A percentile compares a stretch with the other conserved stretches of the same genome.
phyloP scores from a whole-genome alignment of 148 eudicot species.

The Arctostaphylos glauca region DNA sequence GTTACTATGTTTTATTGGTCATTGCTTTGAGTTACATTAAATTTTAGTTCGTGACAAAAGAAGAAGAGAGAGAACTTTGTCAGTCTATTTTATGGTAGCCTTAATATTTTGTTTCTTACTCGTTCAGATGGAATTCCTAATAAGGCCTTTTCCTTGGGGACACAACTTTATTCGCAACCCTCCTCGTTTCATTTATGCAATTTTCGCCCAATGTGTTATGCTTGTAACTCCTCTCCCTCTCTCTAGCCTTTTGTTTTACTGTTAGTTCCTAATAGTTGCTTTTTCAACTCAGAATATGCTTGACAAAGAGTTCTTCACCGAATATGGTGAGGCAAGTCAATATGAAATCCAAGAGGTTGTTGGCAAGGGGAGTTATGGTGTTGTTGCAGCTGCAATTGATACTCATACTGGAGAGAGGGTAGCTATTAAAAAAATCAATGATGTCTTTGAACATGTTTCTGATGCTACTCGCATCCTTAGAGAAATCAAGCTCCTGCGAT shows the following conservation, averaged over 20 bases:
- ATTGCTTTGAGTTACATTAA: background rate
- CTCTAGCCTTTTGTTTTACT: background rate
- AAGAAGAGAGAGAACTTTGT: background rate
- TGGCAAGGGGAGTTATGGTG: constrained; percentile 74
- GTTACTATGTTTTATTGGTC: background rate
- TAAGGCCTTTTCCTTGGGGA: background rate
- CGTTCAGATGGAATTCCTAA: background rate
- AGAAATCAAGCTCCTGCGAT: constrained; percentile 65
- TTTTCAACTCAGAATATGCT: constrained; percentile 42
- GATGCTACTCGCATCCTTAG: constrained; percentile 63
- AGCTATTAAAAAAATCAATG: constrained; percentile 57
- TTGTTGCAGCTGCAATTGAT: constrained; percentile 69
- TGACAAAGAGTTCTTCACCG: constrained; percentile 68
- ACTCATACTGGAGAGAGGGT: constrained; percentile 68
- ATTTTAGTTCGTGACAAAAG: background rate
- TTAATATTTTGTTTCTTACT: background rate
- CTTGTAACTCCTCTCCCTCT: background rate
- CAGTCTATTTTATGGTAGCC: background rate
- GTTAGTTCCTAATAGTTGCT: constrained; percentile 1
- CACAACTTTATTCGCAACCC: background rate
- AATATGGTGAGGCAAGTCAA: constrained; percentile 64
- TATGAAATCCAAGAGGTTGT: constrained; percentile 66
- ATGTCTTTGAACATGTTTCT: constrained; percentile 58
- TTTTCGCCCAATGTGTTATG: background rate
- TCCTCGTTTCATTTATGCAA: background rate